Evolutionary conservation across 352 stramenopile species (phyloP), one percentile per base, ranked within the genome.

Genomic region (Globisporangium abappressorium): DNA sequence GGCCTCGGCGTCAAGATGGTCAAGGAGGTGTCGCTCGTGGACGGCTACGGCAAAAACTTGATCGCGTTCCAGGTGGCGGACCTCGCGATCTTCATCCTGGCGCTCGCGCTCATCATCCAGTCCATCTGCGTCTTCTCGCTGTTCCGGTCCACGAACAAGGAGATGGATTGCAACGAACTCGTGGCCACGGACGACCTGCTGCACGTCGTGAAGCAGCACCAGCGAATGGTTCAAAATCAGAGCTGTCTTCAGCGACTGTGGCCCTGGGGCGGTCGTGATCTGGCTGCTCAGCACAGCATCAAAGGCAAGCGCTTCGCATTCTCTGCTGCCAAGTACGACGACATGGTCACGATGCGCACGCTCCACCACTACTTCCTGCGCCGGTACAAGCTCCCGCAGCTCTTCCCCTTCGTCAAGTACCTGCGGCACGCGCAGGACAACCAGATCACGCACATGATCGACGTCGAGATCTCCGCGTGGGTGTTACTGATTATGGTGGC

Each of bases 381-480:
- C 7, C 65, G 61, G 7, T 84, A 84, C 49, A 71, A 70, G 2
- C 65, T 89, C 4, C 80, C 80, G 0, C 67, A 86, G 56, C 70
- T 89, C 7, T 84, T 84, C 30, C 81, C 84, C 5, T 93, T 89
- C 65, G 76, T 75, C 66, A 93, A 93, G 71, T 93, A 93, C 66
- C 43, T 93, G 7, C 74, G 79, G 54, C 79, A 87, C 4, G 82
- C 80, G 2, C 85, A 91, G 70, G 82, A 88, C 18, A 89, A 84
- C 66, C 81, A 93, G 66, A 90, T 93, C 62, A 86, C 75, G 14
- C 77, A 93, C 65, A 84, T 93, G 75, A 89, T 93, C 49, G 83
- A 93, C n/a, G 81, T 93, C 3, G 68, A 91, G 36, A 74, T 87
- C 14, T 83, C 79, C 5, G 87, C 80, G 68, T 93, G 80, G 82